A percentile compares a stretch with the other conserved stretches of the same genome.
Evolutionary conservation across 2,329 filamentous ascomycete species (phyloP).

Genomic region (Calonectria multiphialidica): DNA sequence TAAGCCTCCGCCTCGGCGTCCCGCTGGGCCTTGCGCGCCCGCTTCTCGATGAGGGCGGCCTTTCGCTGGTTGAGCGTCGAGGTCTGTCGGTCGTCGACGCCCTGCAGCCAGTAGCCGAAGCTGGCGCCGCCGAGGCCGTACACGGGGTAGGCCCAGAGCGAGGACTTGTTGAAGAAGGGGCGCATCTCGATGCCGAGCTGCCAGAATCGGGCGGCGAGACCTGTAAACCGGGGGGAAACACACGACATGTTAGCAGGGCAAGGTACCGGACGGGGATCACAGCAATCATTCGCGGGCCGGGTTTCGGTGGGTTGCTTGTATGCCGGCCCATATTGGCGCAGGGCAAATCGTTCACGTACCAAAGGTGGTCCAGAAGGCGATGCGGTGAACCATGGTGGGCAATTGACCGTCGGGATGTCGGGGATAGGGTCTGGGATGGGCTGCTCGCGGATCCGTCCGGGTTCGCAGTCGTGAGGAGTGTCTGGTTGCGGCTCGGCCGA

Average conservation of each 20-base stretch:
- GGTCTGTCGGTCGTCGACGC: slow-evolving; percentile 86
- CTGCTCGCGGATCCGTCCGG: slow-evolving; percentile 34
- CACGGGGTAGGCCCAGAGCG: slow-evolving; percentile 91
- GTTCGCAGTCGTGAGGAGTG: slow-evolving; percentile 35
- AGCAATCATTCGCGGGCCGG: too few species aligned
- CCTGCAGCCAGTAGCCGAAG: slow-evolving; percentile 97
- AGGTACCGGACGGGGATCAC: neutral
- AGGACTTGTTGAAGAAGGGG: slow-evolving; percentile 86
- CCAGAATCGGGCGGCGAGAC: slow-evolving; percentile 92
- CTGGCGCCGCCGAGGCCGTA: slow-evolving; percentile 88
- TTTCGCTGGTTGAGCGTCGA: slow-evolving; percentile 83
- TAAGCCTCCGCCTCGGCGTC: slow-evolving; percentile 45
- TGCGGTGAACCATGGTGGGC: slow-evolving; percentile 69
- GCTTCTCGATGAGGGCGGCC: slow-evolving; percentile 87
- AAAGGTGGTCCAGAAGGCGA: slow-evolving; percentile 91
- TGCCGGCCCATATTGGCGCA: slow-evolving; percentile 32
- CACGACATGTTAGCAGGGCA: slow-evolving; percentile 22
- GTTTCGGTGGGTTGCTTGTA: too few species aligned
- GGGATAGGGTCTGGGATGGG: slow-evolving; percentile 20
- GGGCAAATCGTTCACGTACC: slow-evolving; percentile 67
- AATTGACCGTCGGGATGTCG: slow-evolving; percentile 41
- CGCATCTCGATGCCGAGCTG: slow-evolving; percentile 99
- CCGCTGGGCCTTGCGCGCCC: slow-evolving; percentile 72
- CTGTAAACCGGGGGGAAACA: slow-evolving; percentile 61
- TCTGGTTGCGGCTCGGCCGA: slow-evolving; percentile 39